Evolutionary conservation across 2,329 filamentous ascomycete species (phyloP).

Genomic region (Ascochyta pisi): DNA sequence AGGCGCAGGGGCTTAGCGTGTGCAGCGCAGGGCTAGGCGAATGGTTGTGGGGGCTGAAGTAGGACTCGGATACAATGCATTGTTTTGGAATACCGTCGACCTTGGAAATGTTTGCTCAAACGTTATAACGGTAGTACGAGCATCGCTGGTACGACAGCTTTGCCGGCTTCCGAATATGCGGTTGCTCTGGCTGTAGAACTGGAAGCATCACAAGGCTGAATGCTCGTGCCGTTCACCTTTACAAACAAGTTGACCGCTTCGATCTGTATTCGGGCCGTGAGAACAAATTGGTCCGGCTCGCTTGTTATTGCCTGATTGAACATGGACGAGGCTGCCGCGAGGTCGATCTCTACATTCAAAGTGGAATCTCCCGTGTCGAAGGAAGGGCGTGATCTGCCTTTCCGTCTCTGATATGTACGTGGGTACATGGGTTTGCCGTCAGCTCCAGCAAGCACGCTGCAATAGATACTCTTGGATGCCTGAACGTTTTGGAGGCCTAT

Average conservation of each 20-base stretch:
- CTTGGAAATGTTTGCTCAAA: not conserved
- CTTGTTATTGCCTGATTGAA: conserved; percentile 13
- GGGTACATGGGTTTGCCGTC: not conserved
- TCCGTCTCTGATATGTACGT: not conserved
- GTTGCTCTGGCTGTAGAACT: not conserved
- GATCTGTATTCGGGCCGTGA: conserved; percentile 10
- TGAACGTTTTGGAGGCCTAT: not conserved
- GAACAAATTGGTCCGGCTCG: conserved; percentile 5
- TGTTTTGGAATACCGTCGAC: not conserved
- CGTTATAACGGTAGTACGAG: not conserved
- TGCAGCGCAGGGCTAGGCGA: conserved; percentile 24
- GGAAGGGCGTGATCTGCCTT: conserved; percentile 8
- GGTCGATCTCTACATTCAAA: conserved; percentile 7
- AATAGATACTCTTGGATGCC: not conserved
- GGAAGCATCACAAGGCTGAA: conserved; percentile 6
- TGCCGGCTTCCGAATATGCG: not conserved
- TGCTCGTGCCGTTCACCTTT: not conserved
- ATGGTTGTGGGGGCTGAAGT: conserved; percentile 7
- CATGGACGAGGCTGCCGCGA: conserved; percentile 6
- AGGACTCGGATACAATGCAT: not conserved
- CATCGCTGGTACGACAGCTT: not conserved
- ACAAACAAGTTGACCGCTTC: conserved; percentile 7
- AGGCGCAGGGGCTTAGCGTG: conserved; percentile 17
- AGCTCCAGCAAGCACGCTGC: not conserved
- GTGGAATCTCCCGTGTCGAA: not conserved